Conservation (phyloP, 1,284 basidiomycete species). For the Marasmius fiardii region DNA sequence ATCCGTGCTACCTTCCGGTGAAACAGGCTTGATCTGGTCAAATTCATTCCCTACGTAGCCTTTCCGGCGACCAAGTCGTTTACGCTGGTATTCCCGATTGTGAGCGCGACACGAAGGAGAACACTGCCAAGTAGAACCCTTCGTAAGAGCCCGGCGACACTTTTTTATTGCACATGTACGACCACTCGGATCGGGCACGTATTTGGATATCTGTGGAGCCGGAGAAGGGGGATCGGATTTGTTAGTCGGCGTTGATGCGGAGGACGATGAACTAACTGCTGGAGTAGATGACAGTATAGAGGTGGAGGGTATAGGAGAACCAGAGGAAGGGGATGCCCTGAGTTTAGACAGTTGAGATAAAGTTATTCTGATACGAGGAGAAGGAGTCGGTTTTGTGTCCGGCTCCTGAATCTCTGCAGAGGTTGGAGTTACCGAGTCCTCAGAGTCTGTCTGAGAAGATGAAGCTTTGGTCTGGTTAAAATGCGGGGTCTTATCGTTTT, state of each 20-base stretch:
- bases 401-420: background rate
- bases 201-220: background rate
- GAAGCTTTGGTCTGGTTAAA: background rate
- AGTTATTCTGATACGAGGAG: background rate
- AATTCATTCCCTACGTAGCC: conserved; percentile 18
- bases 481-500: too few species aligned
- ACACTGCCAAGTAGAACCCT: conserved; percentile 21
- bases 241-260: background rate
- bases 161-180: conserved; percentile 15
- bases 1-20: conserved; percentile 5
- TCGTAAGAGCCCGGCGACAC: conserved; percentile 7
- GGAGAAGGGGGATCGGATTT: background rate
- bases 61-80: conserved; percentile 20
- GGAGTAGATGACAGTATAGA: background rate
- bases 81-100: conserved; percentile 23
- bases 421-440: background rate
- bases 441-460: background rate
- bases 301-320: background rate
- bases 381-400: background rate
- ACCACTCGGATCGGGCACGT: background rate
- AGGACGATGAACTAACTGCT: background rate
- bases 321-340: background rate
- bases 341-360: background rate
- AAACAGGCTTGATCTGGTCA: conserved; percentile 14
- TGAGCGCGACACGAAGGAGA: conserved; percentile 30